These are phyloP conservation scores for Aurantiochytrium sp. DNA, from an alignment of 108 stramenopile genomes.

Conservation along the genomic window DNA sequence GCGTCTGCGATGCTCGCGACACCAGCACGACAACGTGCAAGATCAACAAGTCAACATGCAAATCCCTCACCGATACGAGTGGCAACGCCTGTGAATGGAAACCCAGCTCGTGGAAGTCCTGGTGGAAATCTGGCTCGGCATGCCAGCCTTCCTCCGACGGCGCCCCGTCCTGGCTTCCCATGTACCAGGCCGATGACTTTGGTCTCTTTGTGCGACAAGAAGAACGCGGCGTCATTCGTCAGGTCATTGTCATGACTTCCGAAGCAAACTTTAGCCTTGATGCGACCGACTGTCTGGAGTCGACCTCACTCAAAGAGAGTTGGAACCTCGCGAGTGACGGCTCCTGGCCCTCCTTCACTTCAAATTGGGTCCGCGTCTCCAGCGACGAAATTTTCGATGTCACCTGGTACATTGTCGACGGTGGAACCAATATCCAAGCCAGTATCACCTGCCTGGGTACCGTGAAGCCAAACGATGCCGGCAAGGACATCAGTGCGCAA, in stretches of 20 bases:
- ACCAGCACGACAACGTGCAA: not conserved
- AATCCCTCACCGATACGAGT: not conserved
- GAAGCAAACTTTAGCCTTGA: not conserved
- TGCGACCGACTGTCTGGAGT: not conserved
- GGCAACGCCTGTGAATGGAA: not conserved
- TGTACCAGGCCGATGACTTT: conserved; percentile 10
- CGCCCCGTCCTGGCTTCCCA: not conserved
- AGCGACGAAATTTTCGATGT: not conserved
- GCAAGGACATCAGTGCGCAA: not conserved
- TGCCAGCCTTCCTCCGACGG: not conserved
- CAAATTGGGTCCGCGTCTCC: not conserved
- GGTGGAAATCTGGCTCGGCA: not conserved
- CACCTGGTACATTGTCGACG: not conserved
- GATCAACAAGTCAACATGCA: not conserved
- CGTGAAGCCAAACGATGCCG: not conserved
- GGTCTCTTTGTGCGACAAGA: not conserved
- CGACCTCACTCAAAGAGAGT: not conserved
- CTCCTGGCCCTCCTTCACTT: not conserved
- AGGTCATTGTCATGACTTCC: not conserved
- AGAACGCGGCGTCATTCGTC: conserved; percentile 1
- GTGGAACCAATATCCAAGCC: not conserved
- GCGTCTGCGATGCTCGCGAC: not conserved
- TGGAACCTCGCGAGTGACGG: not conserved
- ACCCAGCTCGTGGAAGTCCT: not conserved
- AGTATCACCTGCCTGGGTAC: not conserved